Base-by-base conservation (phyloP, 768 basidiomycete genomes). In the Ramaria sp. region DNA sequence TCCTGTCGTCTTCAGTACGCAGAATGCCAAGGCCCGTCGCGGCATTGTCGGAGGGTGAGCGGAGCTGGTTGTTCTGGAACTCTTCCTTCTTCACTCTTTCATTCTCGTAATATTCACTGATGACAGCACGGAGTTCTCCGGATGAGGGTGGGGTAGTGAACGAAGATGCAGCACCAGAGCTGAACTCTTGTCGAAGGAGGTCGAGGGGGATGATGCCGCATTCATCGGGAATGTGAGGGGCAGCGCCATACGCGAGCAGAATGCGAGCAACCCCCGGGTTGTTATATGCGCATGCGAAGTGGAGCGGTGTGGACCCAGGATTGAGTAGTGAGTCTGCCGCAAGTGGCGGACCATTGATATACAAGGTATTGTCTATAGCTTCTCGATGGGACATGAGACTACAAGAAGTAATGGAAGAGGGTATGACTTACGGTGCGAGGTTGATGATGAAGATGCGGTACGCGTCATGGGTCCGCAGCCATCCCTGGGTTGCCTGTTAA, bases 261-360 rank as follows among this genome's bases (percentile, higher is more conserved):
- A 86, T 79, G 57, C 74, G 76, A 43, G 92, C 80, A 60, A 93
- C 81, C 24, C 74, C 68, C 28, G 78, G 78, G 69, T 99, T 90
- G 3, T 94, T 94, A 62, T 96, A 93, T 27, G 95, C 93, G 32
- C 93, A 87, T 13, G 96, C 95, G 65, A 97, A 99, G 65, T 99
- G 96, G 24, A 98, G 81, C 0, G 96, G 91, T 0, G 95, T 96
- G 3, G 87, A 86, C 30, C 93, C 94, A 64, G 63, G 39, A 3
- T 59, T 61, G 10, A 63, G 43, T 2, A 55, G 34, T 32, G 53
- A 24, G 5, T 55, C 53, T 1, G 43, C 62, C 10, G 60, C 56
- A 22, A n/a, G 39, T 20, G 48, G 49, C 32, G 62, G 18, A 28
- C 41, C 22, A 20, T 20, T 25, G 18, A 36, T 36, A 48, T 55